Conservation (phyloP, 495 filamentous ascomycete genomes). For the Penicillium tannophilum region DNA sequence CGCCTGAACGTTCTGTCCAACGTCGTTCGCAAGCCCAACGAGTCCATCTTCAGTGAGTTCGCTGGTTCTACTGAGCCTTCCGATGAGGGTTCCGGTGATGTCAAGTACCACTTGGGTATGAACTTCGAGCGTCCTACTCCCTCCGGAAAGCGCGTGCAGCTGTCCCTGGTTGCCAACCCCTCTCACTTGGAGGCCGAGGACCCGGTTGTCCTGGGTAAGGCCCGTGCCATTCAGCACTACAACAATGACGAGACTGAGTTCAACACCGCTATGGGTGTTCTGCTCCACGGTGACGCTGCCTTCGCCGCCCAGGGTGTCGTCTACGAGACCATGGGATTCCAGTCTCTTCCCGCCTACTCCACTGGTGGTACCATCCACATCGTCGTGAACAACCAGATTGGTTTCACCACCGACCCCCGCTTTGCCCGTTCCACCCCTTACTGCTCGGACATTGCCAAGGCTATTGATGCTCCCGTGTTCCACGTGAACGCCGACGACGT, state of each 20-base stretch:
- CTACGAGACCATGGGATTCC: constrained; percentile 98
- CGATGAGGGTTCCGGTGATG: constrained; percentile 96
- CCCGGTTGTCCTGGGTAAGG: constrained; percentile 96
- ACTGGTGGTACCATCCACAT: constrained; percentile 97
- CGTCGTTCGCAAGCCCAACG: constrained; percentile 97
- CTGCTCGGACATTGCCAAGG: constrained; percentile 98
- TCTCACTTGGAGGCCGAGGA: constrained; percentile 99
- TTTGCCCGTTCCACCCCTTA: constrained; percentile 97
- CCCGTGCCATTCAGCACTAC: constrained; percentile 97
- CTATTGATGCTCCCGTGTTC: constrained; percentile 97
- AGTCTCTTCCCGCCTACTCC: constrained; percentile 90
- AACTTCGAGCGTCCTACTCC: constrained; percentile 99
- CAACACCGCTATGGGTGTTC: constrained; percentile 87
- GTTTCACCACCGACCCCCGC: constrained; percentile 98
- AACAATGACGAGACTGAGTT: constrained; percentile 92
- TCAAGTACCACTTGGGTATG: constrained; percentile 99
- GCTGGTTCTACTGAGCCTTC: constrained; percentile 83
- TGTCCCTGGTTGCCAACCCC: constrained; percentile 96
- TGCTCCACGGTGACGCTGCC: constrained; percentile 96
- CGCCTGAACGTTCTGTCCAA: constrained; percentile 98
- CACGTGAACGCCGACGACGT: constrained; percentile 99
- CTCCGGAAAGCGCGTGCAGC: constrained; percentile 96
- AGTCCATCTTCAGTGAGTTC: constrained; percentile 99
- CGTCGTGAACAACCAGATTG: constrained; percentile 99
- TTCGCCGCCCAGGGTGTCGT: constrained; percentile 96